Base-by-base conservation (phyloP, 1,284 basidiomycete genomes). In the Puccinia triticina region DNA sequence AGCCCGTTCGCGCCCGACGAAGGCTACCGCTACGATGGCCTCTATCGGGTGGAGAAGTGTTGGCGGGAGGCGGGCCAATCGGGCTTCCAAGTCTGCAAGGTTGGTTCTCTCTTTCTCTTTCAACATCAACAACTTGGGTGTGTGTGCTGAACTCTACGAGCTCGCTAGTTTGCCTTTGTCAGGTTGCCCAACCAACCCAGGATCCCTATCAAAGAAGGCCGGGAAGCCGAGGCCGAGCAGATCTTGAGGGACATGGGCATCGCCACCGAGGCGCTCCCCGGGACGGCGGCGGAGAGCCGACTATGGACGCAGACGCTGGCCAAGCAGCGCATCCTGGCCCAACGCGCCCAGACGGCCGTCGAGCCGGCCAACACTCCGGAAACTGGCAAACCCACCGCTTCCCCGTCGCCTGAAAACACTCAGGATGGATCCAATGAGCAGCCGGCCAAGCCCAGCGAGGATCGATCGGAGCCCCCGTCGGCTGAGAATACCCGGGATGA, bases 21-120 rank as follows among this genome's bases (percentile, higher is more conserved):
- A 40, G 85, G 93, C 23, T 95, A 94, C 85, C 91, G 93, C 14
- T 95, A 95, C 85, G 92, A 94, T 84, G 94, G 94, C 0, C 88
- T 95, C 40, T 95, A 95, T 85, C 88, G 86, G 1, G 92, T 93
- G 10, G 92, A 91, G 84, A 82, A 87, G 34, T 83, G 72, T 40
- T 82, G 82, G 83, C 18, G 23, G n/a, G 93, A 92, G 1, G 85
- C 91, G 74, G 92, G 92, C 83, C 85, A 88, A 0, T 88, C 90
- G 21, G 92, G 92, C 0, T 92, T 89, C 85, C 87, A 90, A 32
- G 92, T 94, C 48, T 94, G 93, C 88, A 94, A 93, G 86, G 77
- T 80, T 1, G n/a, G 37, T 59, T 5, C 10, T 29, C 10, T 32
- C n/a, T 7, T 69, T 26, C 29, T 32, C 29, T 67, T n/a, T n/a